phyloP scores from a whole-genome alignment of 2,329 filamentous ascomycete genomes.

The Fusarium abutilonis region DNA sequence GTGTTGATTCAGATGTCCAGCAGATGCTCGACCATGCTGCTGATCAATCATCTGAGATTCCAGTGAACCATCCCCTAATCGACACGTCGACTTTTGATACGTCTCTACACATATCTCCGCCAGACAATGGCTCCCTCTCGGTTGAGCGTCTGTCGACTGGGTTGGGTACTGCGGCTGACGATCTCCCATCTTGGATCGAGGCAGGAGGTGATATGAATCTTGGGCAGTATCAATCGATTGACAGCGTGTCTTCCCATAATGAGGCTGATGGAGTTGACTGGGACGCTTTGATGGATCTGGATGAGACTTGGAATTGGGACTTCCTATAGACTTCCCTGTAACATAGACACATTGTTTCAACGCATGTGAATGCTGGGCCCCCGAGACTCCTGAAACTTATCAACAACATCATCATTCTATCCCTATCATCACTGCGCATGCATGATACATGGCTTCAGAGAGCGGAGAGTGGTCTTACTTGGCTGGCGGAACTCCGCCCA shows the following conservation, averaged over 20 bases:
- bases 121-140: background rate
- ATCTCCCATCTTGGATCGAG: slow-evolving; percentile 23
- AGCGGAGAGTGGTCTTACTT: background rate
- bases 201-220: background rate
- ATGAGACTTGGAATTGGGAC: slow-evolving; percentile 32
- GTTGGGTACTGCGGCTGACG: slow-evolving; percentile 6
- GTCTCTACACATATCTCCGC: slow-evolving; percentile 7
- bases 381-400: background rate
- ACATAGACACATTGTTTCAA: background rate
- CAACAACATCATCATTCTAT: background rate
- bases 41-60: slow-evolving; percentile 3
- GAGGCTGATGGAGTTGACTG: slow-evolving; percentile 26
- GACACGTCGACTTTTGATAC: slow-evolving; percentile 17
- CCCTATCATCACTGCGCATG: background rate
- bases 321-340: slow-evolving; percentile 20
- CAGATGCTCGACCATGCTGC: slow-evolving; percentile 12
- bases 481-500: slow-evolving; percentile 23
- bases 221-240: background rate
- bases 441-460: too few species aligned
- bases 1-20: slow-evolving; percentile 5
- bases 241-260: background rate
- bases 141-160: slow-evolving; percentile 16
- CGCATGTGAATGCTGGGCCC: background rate
- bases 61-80: slow-evolving; percentile 16
- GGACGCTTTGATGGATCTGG: slow-evolving; percentile 32